phyloP scores from a whole-genome alignment of 2,329 filamentous ascomycete genomes.

The Bertia moriformis region DNA sequence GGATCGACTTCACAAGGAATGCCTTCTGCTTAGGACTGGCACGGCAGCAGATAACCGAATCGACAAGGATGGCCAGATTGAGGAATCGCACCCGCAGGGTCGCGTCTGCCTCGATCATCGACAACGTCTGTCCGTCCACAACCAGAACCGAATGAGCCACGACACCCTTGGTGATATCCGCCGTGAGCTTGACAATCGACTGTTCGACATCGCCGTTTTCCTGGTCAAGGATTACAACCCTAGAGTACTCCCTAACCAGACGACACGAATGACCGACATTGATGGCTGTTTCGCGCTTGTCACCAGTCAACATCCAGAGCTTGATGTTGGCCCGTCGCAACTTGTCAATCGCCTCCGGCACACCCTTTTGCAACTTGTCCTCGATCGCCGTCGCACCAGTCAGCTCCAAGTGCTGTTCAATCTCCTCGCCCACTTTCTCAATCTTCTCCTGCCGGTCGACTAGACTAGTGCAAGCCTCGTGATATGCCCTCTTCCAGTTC shows the following conservation, averaged over 20 bases:
- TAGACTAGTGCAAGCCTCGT: conserved; percentile 70
- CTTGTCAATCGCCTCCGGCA: conserved; percentile 85
- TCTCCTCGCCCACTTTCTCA: conserved; percentile 65
- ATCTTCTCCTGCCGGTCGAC: conserved; percentile 66
- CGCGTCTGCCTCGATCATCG: conserved; percentile 55
- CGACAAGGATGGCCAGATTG: conserved; percentile 64
- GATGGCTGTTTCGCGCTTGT: conserved; percentile 84
- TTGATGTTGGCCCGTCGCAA: conserved; percentile 78
- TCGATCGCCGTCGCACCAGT: conserved; percentile 84
- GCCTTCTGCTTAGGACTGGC: conserved; percentile 77
- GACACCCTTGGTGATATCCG: conserved; percentile 52
- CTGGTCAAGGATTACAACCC: conserved; percentile 62
- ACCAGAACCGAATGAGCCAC: conserved; percentile 73
- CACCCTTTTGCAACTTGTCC: conserved; percentile 79
- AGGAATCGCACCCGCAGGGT: conserved; percentile 45
- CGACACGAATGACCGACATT: conserved; percentile 81
- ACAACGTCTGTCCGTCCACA: conserved; percentile 65
- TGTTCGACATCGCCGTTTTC: conserved; percentile 47
- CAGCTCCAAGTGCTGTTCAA: conserved; percentile 70
- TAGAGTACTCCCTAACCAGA: conserved; percentile 58
- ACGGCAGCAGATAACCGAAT: conserved; percentile 79
- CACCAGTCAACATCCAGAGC: conserved; percentile 92
- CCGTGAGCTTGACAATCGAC: conserved; percentile 49
- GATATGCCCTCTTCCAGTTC: conserved; percentile 64
- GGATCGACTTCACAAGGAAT: conserved; percentile 62